Evolutionary conservation across 2,329 filamentous ascomycete genomes (phyloP).

Genomic region (Aspergillus alliaceus): DNA sequence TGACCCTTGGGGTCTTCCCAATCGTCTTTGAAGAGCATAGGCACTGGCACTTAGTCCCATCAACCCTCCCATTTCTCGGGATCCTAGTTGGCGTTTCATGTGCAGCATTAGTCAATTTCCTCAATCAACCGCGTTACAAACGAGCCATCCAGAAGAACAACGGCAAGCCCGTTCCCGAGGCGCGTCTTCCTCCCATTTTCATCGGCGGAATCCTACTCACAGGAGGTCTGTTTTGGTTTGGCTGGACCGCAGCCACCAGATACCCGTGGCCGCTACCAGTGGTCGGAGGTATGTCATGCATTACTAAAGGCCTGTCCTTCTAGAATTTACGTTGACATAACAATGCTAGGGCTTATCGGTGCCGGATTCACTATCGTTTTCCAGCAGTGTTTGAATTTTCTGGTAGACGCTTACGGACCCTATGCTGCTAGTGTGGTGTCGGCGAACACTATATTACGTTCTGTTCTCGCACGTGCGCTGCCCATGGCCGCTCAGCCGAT

Average conservation of each 20-base stretch:
- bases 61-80: constrained; percentile 46
- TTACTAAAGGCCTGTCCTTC: too few species aligned
- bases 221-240: constrained; percentile 46
- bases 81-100: constrained; percentile 46
- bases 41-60: constrained; percentile 38
- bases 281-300: too few species aligned
- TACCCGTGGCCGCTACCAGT: constrained; percentile 15
- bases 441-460: too few species aligned
- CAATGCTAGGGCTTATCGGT: too few species aligned
- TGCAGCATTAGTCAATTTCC: constrained; percentile 43
- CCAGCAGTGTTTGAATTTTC: too few species aligned
- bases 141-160: constrained; percentile 25
- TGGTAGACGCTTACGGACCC: too few species aligned
- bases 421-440: too few species aligned
- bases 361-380: too few species aligned
- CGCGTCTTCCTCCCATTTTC: constrained; percentile 47
- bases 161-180: constrained; percentile 39
- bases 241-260: constrained; percentile 39
- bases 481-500: too few species aligned
- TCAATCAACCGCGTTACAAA: constrained; percentile 41
- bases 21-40: constrained; percentile 47
- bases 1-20: constrained; percentile 49
- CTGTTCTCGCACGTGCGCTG: too few species aligned
- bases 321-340: too few species aligned
- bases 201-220: constrained; percentile 47